Evolutionary conservation across 164 flowering plant genomes (phyloP), one percentile per base, ranked within the genome.

Genomic region (Chimonanthus salicifolius): DNA sequence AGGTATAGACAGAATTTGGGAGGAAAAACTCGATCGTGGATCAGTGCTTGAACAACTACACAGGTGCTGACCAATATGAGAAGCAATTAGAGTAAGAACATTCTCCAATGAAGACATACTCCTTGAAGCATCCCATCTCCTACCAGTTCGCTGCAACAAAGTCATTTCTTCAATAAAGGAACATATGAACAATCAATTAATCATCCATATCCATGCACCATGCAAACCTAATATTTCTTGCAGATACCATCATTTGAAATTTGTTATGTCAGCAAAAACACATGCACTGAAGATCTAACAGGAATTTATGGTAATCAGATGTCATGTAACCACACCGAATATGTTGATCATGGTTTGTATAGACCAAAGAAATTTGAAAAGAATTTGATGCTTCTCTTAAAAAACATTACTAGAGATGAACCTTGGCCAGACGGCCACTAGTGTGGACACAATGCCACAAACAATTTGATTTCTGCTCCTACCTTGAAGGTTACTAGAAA

Each of bases 1-100:
- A 73, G 99, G 99, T 70, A 96, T 76, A 46, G 94, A 84, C 64
- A 96, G 90, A 74, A 96, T 87, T 77, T 89, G 98, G 58, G 90
- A 90, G 60, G 88, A 83, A 79, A 89, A 93, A 76, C 94, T 87
- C 87, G 84, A 82, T 58, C 67, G 79, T 46, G 85, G 88, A 74
- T 90, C 92, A 76, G 77, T 70, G 75, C 69, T 77, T 62, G 82
- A 77, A 75, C 99, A 93, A 50, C 45, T 74, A 77, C 94, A 88
- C 18, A 86, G 87, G 72, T 63, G 73, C 75, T 84, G 85, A 79
- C 89, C 91, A 78, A 82, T 74, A 78, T 96, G 99, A 78, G 87
- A 80, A 49, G 83, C 75, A 49, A 90, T 70, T 5, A 81, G 76
- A 49, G 67, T 66, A 79, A 94, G 84, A 58, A 89, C 79, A 65